Evolutionary conservation across 441 rosid genomes (phyloP), one percentile per base, ranked within the genome.

Genomic region (Euphorbia schlechtendalii): DNA sequence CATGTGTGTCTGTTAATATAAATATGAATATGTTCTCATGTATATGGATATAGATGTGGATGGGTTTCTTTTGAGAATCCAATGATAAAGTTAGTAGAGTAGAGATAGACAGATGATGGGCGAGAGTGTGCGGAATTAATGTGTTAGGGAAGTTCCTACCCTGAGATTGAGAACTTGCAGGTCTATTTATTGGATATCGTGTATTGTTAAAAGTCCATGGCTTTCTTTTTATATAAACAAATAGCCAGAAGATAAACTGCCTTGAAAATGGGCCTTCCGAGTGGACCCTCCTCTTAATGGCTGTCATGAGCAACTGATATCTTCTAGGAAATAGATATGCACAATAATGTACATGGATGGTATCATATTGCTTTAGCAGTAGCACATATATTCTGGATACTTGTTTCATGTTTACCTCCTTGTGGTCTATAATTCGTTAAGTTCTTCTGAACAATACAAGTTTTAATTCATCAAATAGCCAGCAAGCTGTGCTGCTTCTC

Each of bases 371-470:
- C n/a, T n/a, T n/a, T n/a, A n/a, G n/a, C n/a, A n/a, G n/a, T n/a
- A n/a, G n/a, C n/a, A n/a, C n/a, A n/a, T n/a, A n/a, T n/a, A n/a
- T n/a, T n/a, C n/a, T n/a, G n/a, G n/a, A n/a, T n/a, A 9, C 52
- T 46, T 17, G 18, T 48, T 30, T 10, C 63, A 58, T 15, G 57
- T 55, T 57, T 15, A 51, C 5, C n/a, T 32, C 24, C 70, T 4
- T 40, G n/a, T 62, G 28, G 27, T 51, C 56, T 60, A 20, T 36
- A 40, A n/a, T 64, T 61, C 17, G 40, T 38, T 60, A 32, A 38
- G 41, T 51, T 40, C 59, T 46, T 18, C 25, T 55, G 21, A 14
- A 40, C 14, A 17, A 18, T 34, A n/a, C n/a, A 4, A 60, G 34
- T 68, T 61, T 36, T 22, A 18, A 43, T 66, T 38, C 7, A 59